A percentile compares a stretch with the other conserved stretches of the same genome.
phyloP scores from a whole-genome alignment of 768 basidiomycete species.

The Lactarius vividus region DNA sequence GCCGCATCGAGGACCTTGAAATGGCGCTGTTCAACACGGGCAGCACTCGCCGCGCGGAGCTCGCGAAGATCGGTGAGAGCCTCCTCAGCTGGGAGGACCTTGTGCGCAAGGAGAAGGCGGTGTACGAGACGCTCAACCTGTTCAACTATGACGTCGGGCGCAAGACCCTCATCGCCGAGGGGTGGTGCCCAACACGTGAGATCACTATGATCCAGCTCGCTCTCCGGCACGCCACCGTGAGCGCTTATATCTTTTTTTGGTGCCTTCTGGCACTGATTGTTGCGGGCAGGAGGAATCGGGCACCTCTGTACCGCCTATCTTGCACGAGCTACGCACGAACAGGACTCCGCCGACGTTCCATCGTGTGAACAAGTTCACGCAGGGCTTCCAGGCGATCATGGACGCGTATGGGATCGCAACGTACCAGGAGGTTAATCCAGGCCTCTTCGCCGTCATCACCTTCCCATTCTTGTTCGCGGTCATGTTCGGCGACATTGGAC shows the following conservation, averaged over 20 bases:
- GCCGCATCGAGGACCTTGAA: slow-evolving; percentile 88
- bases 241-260: slow-evolving; percentile 22
- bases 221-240: slow-evolving; percentile 80
- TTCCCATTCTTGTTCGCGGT: slow-evolving; percentile 99
- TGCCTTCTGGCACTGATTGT: neutral
- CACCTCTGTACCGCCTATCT: slow-evolving; percentile 86
- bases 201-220: slow-evolving; percentile 83
- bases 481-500: slow-evolving; percentile 99
- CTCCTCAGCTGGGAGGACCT: slow-evolving; percentile 92
- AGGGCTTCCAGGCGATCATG: slow-evolving; percentile 97
- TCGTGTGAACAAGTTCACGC: slow-evolving; percentile 93
- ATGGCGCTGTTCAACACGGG: slow-evolving; percentile 88
- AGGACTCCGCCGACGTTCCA: slow-evolving; percentile 96
- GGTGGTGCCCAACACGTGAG: slow-evolving; percentile 95
- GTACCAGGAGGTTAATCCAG: slow-evolving; percentile 97
- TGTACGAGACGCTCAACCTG: slow-evolving; percentile 93
- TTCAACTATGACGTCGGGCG: slow-evolving; percentile 93
- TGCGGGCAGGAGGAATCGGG: slow-evolving; percentile 74
- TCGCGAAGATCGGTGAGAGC: slow-evolving; percentile 80
- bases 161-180: slow-evolving; percentile 95
- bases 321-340: slow-evolving; percentile 84
- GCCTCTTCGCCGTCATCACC: slow-evolving; percentile 85
- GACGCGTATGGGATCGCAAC: slow-evolving; percentile 93
- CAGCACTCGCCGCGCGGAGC: slow-evolving; percentile 73
- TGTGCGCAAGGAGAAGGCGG: slow-evolving; percentile 91